Evolutionary conservation across 1,284 basidiomycete genomes (phyloP), one percentile per base, ranked within the genome.

Genomic region (Schizophyllum amplum): DNA sequence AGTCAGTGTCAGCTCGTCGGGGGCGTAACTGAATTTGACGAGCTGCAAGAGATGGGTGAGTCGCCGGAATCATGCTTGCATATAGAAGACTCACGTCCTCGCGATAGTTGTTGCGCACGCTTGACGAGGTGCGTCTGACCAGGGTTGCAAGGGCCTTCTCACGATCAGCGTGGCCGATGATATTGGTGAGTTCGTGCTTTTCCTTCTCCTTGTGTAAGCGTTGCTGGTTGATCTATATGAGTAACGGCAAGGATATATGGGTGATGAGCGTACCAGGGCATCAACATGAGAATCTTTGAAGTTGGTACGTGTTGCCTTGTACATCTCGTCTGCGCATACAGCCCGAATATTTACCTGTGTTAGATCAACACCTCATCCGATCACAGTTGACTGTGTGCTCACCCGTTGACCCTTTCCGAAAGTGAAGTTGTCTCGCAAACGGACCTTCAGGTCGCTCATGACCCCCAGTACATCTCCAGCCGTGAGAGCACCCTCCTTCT

Each of bases 311-410:
- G 1, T 15, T 4, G 21, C 26, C 4, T 55, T 53, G 21, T 26
- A 52, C 9, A 58, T 55, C 20, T 25, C 2, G 25, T 55, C 54
- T 25, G 24, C 46, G 2, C 48, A 50, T 4, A 58, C 20, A 15
- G 52, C 49, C 1, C 57, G 57, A 5, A 58, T 55, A 17, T 57
- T 54, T 51, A 33, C 26, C 57, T 57, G 25, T 6, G 1, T 15
- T 23, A 48, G 22, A 17, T 54, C 4, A 46, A 25, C 13, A 11
- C 1, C 24, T 53, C n/a, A n/a, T n/a, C n/a, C n/a, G n/a, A n/a
- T n/a, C n/a, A n/a, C n/a, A n/a, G n/a, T n/a, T n/a, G n/a, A n/a
- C n/a, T n/a, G n/a, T n/a, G n/a, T n/a, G n/a, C n/a, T 1, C 50
- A 54, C 56, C 52, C 54, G 33, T 24, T 57, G 56, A 7, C 23